These are phyloP conservation scores for Ustilago cynodontis DNA, from an alignment of 1,284 basidiomycete species.

Conservation along the genomic window DNA sequence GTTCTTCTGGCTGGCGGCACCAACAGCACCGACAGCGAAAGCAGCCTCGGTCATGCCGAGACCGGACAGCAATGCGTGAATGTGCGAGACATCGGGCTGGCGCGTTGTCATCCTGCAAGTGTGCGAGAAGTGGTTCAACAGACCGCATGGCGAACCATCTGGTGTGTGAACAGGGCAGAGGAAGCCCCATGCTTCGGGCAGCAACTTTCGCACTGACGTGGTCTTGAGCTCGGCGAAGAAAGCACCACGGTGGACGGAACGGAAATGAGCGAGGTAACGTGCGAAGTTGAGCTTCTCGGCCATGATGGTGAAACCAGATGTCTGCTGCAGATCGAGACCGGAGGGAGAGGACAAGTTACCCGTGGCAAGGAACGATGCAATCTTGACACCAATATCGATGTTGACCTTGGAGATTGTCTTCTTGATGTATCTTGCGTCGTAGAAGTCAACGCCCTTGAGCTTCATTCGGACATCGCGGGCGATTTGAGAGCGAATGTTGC, in stretches of 20 bases:
- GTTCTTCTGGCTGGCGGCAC: slow-evolving; percentile 43
- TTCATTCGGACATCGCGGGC: slow-evolving; percentile 81
- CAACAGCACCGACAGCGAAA: slow-evolving; percentile 39
- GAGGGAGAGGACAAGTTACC: slow-evolving; percentile 95
- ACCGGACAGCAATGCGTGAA: slow-evolving; percentile 84
- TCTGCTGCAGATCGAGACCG: slow-evolving; percentile 96
- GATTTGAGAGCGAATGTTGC: slow-evolving; percentile 81
- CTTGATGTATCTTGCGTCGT: slow-evolving; percentile 85
- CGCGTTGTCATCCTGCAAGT: slow-evolving; percentile 91
- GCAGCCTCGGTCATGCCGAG: slow-evolving; percentile 92
- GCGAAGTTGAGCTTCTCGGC: slow-evolving; percentile 99
- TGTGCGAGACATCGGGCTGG: slow-evolving; percentile 80
- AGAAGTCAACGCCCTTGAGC: slow-evolving; percentile 81
- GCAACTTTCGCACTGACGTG: slow-evolving; percentile 93
- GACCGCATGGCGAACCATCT: slow-evolving; percentile 96
- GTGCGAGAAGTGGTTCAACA: slow-evolving; percentile 95
- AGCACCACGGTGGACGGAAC: slow-evolving; percentile 97
- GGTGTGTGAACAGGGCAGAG: slow-evolving; percentile 99
- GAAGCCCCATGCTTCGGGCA: slow-evolving; percentile 99
- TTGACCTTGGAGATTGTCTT: slow-evolving; percentile 84
- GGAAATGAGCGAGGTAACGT: slow-evolving; percentile 97
- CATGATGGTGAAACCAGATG: slow-evolving; percentile 96
- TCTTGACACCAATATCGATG: slow-evolving; percentile 89
- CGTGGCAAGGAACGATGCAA: slow-evolving; percentile 96
- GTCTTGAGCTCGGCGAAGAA: slow-evolving; percentile 99